Conservation (phyloP, 2,329 filamentous ascomycete genomes). For the Trichoderma lentiforme region DNA sequence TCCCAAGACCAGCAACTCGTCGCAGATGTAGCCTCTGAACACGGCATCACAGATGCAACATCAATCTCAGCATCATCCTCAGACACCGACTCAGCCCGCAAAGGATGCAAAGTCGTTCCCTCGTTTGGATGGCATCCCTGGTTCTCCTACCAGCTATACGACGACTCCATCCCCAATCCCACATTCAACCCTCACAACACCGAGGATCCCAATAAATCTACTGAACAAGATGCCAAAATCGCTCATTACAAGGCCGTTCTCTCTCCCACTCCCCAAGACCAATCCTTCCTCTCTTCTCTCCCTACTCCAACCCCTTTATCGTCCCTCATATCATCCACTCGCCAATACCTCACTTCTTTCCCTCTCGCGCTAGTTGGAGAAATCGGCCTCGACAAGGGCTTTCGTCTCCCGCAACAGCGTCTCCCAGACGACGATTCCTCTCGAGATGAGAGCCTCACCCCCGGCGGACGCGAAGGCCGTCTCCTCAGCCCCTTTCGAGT, state of each 20-base stretch:
- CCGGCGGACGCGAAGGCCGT: slow-evolving; percentile 68
- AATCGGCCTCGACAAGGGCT: slow-evolving; percentile 73
- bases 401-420: slow-evolving; percentile 66
- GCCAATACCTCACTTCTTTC: slow-evolving; percentile 51
- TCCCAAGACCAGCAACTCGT: slow-evolving; percentile 74
- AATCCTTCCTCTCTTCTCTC: slow-evolving; percentile 46
- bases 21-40: slow-evolving; percentile 54
- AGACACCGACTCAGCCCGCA: too few relatives aligned
- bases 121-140: slow-evolving; percentile 88
- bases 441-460: slow-evolving; percentile 49
- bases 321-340: slow-evolving; percentile 54
- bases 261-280: slow-evolving; percentile 46
- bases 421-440: slow-evolving; percentile 32
- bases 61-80: background rate
- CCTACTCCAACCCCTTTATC: slow-evolving; percentile 61
- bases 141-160: slow-evolving; percentile 76
- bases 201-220: slow-evolving; percentile 12
- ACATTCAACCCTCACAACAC: slow-evolving; percentile 34
- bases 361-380: slow-evolving; percentile 71
- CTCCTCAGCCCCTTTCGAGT: slow-evolving; percentile 66
- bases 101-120: slow-evolving; percentile 46
- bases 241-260: slow-evolving; percentile 67
- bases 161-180: slow-evolving; percentile 45
- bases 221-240: slow-evolving; percentile 36
- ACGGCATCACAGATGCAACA: slow-evolving; percentile 40